Percentiles rank a stretch among this genome's conserved stretches.
Conservation (phyloP, 331 rosid genomes). For the Malus hybrid region DNA sequence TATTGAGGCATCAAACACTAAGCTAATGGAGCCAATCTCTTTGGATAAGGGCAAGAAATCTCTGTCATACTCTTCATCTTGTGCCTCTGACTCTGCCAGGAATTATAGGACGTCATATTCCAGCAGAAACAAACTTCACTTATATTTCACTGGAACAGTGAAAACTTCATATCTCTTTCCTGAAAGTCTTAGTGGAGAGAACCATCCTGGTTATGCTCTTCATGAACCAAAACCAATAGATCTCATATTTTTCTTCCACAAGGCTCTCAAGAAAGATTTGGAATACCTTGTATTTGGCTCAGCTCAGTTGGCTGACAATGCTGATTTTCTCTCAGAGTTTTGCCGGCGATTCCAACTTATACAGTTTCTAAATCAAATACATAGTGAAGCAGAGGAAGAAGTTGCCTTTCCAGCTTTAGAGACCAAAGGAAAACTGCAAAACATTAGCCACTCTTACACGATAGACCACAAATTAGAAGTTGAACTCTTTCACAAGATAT, state of each 20-base stretch:
- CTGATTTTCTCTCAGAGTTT: slow-evolving; percentile 47
- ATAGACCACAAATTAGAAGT: slow-evolving; percentile 76
- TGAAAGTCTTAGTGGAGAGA: slow-evolving; percentile 28
- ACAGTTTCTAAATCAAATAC: slow-evolving; percentile 62
- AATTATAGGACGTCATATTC: slow-evolving; percentile 54
- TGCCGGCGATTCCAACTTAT: slow-evolving; percentile 54
- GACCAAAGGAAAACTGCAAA: slow-evolving; percentile 59
- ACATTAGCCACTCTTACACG: slow-evolving; percentile 78
- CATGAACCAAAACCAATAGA: slow-evolving; percentile 72
- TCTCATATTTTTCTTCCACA: slow-evolving; percentile 74
- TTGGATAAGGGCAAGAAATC: slow-evolving; percentile 23
- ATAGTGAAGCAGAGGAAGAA: slow-evolving; percentile 86
- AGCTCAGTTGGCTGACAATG: slow-evolving; percentile 58
- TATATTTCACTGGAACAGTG: slow-evolving; percentile 55
- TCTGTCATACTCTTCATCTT: slow-evolving; percentile 24
- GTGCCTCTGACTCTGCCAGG: slow-evolving; percentile 28
- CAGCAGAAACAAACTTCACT: slow-evolving; percentile 52
- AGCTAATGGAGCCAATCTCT: slow-evolving; percentile 7
- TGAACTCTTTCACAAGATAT: slow-evolving; percentile 47
- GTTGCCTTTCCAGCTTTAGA: slow-evolving; percentile 94
- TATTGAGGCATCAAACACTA: slow-evolving; percentile 16
- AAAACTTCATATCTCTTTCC: slow-evolving; percentile 33
- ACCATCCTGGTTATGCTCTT: slow-evolving; percentile 31
- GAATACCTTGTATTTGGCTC: slow-evolving; percentile 77
- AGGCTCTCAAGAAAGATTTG: slow-evolving; percentile 88